Evolutionary conservation across 2,329 filamentous ascomycete genomes (phyloP).

Genomic region (Emmonsiellopsis sp.): DNA sequence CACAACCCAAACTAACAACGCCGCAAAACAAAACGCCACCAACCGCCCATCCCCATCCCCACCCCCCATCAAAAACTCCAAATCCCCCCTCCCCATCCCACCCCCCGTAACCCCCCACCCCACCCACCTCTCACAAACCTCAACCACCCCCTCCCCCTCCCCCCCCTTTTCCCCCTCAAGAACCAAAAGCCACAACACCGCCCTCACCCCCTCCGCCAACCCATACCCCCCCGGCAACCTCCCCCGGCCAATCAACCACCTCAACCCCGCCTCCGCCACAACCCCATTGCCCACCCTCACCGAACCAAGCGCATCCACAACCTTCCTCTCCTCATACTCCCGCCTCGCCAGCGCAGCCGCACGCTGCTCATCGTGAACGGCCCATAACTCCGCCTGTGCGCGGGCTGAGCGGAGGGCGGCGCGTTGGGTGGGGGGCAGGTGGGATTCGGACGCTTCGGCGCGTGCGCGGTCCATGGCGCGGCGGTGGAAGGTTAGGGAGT

Average conservation of each 20-base stretch:
- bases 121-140: constrained; percentile 20
- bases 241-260: constrained; percentile 16
- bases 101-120: constrained; percentile 16
- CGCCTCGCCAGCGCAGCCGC: constrained; percentile 6
- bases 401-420: constrained; percentile 14
- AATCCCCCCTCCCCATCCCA: constrained; percentile 20
- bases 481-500: constrained; percentile 11
- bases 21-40: constrained; percentile 19
- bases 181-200: constrained; percentile 21
- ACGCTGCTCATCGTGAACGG: constrained; percentile 13
- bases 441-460: constrained; percentile 15
- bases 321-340: constrained; percentile 17
- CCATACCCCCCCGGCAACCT: constrained; percentile 18
- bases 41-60: not conserved
- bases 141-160: constrained; percentile 14
- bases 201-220: constrained; percentile 15
- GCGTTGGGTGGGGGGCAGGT: constrained; percentile 21
- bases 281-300: constrained; percentile 16
- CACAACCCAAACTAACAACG: constrained; percentile 17
- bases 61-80: constrained; percentile 14
- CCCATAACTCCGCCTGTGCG: constrained; percentile 11
- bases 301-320: constrained; percentile 18
- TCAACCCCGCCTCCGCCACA: constrained; percentile 17
- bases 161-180: constrained; percentile 14
- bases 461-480: constrained; percentile 12